These are phyloP conservation scores for Cicer arietinum DNA, from an alignment of 306 rosid genomes.

Conservation along the genomic window DNA sequence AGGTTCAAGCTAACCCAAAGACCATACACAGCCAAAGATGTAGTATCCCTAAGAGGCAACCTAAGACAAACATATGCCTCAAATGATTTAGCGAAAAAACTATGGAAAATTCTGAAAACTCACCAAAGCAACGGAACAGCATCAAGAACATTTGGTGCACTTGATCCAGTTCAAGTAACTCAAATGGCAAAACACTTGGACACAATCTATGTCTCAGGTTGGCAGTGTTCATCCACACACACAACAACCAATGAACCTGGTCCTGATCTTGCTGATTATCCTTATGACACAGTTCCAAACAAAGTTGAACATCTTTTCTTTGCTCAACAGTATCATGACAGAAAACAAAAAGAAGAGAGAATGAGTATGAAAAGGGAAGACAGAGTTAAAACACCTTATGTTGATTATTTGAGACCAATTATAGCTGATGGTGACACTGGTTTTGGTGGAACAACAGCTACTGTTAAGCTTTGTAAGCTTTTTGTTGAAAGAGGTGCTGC, in stretches of 20 bases:
- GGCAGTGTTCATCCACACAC: conserved; percentile 97
- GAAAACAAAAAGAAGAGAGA: conserved; percentile 88
- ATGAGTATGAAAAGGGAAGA: conserved; percentile 86
- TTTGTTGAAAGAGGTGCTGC: conserved; percentile 97
- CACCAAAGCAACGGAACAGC: conserved; percentile 94
- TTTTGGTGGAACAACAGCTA: conserved; percentile 85
- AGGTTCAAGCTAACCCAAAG: conserved; percentile 78
- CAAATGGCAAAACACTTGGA: conserved; percentile 96
- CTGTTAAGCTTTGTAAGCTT: conserved; percentile 94
- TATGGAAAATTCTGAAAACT: conserved; percentile 79
- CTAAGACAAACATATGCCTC: conserved; percentile 79
- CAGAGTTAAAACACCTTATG: conserved; percentile 71
- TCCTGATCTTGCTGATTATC: conserved; percentile 97
- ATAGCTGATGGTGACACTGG: conserved; percentile 96
- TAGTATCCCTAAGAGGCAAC: conserved; percentile 84
- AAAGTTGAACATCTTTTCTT: conserved; percentile 92
- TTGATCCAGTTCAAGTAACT: conserved; percentile 93
- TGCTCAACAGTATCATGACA: conserved; percentile 91
- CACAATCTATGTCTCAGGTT: conserved; percentile 91
- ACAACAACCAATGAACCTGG: conserved; percentile 94
- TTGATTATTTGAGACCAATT: conserved; percentile 90
- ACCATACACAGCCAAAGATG: conserved; percentile 82
- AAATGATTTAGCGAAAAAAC: conserved; percentile 82
- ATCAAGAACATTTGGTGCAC: conserved; percentile 94
- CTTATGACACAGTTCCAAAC: conserved; percentile 98